Base-by-base conservation (phyloP, 441 rosid species). In the Pelargonium citronellum region DNA sequence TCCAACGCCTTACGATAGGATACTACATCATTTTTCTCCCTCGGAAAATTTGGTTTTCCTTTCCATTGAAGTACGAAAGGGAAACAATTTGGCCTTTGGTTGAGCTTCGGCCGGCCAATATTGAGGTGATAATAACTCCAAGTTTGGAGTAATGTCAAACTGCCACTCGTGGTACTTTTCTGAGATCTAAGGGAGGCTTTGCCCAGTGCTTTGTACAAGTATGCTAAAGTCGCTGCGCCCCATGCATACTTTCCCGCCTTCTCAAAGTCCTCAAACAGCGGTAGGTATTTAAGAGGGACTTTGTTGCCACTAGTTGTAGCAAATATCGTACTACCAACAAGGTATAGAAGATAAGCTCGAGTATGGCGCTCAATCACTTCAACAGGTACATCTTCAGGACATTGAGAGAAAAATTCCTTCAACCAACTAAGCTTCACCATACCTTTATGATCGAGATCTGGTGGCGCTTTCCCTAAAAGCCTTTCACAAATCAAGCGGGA, bases 391-490 rank as follows among this genome's bases (percentile, higher is more conserved):
- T 82, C 87, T 15, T 81, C 89, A 58, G 87, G 87, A 79, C 96
- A 91, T 2, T 73, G 83, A 34, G 96, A 87, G 76, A 95, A 95
- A 73, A 77, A 87, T 77, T 95, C 99, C 78, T 95, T 95, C 82
- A 95, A 76, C 99, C 97, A 95, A 82, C 99, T 95, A 69, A 91
- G 82, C 82, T 95, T 95, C 73, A 95, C 99, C 99, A 95, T 95
- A 55, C 99, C 99, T 24, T 62, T 62, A 10, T 62, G 37, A 24
- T 62, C 66, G 1, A 62, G 66, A 1, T 62, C 66, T 12, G 20
- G 66, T 0, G 97, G 99, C 0, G 86, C 80, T 77, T 60, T 79
- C 16, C 99, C 97, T 11, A 95, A 79, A 81, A 86, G 87, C 84
- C 67, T 83, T 76, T 85, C 84, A 61, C 99, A 95, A 10, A 95